Base-by-base conservation (phyloP, 306 rosid genomes). In the Vachellia collinsii region DNA sequence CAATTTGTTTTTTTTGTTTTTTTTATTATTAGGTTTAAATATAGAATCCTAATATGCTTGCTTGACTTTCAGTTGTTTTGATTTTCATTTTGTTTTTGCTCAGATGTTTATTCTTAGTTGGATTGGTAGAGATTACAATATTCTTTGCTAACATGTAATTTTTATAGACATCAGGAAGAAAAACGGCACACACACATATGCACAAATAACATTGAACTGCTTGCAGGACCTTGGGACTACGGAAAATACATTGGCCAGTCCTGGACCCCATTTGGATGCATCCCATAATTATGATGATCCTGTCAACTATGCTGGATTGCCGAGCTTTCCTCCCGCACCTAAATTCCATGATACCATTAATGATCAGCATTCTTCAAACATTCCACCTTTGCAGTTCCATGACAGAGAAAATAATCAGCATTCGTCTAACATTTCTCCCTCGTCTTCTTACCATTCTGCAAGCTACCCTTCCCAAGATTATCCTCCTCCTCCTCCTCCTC, bases 141-240 rank as follows among this genome's bases (percentile, higher is more conserved):
- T 44, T 39, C 19, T 69, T 67, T 67, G 13, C 34, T 58, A 14
- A 36, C 41, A 42, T 42, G n/a, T 69, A 25, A 25, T 29, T 47
- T 9, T 11, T 25, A 20, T 56, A n/a, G 37, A 38, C 12, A 56
- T 53, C 66, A 74, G 4, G 47, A 37, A 63, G 37, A 53, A 73
- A 61, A 50, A 37, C 1, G 0, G 7, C 1, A 53, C 2, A 48
- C 8, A 36, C 20, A 59, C 4, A 69, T n/a, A 42, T 19, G 54
- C 12, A 59, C 11, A 74, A 61, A 14, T 81, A 53, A 79, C 70
- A 47, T 84, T 86, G 42, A 62, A 19, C 53, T 87, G 66, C 78
- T 77, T 84, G 88, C 87, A 96, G 99, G 97, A 92, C 79, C 70
- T 66, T 72, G 92, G 87, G 38, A 85, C 88, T 68, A 84, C 84